Evolutionary conservation across 345 rosid genomes (phyloP).

Genomic region (Rhizophora mangle): DNA sequence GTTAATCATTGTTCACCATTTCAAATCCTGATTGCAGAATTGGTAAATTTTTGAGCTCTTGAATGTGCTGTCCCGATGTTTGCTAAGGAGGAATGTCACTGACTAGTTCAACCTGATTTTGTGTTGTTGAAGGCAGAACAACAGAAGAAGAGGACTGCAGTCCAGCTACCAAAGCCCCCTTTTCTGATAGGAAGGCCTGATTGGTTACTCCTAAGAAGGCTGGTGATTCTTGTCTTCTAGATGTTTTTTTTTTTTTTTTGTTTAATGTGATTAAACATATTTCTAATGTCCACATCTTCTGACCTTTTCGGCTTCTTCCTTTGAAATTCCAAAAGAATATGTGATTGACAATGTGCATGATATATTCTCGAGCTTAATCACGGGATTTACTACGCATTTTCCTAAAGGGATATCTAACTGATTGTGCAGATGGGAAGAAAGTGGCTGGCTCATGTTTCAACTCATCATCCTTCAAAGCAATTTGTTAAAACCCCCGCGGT

Average conservation of each 20-base stretch:
- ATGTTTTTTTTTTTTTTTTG: not conserved
- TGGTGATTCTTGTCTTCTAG: slow-evolving; percentile 35
- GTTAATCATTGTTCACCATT: too few species aligned
- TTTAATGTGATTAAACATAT: too few species aligned
- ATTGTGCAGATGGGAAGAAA: too few species aligned
- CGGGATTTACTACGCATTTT: too few species aligned
- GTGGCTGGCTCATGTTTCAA: slow-evolving; percentile 49
- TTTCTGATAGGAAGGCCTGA: slow-evolving; percentile 62
- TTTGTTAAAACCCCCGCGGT: slow-evolving; percentile 36
- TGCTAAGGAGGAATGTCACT: not conserved
- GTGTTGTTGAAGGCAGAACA: slow-evolving; percentile 37
- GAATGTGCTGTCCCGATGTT: not conserved
- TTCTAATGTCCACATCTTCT: too few species aligned
- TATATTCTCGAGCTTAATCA: not conserved
- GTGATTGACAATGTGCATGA: not conserved
- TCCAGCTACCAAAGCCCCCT: slow-evolving; percentile 38
- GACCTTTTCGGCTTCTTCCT: not conserved
- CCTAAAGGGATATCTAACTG: too few species aligned
- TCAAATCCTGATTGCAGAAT: too few species aligned
- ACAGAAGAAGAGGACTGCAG: slow-evolving; percentile 66
- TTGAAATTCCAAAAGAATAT: not conserved
- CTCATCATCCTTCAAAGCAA: slow-evolving; percentile 71
- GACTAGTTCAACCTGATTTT: not conserved
- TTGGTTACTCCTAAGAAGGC: slow-evolving; percentile 62
- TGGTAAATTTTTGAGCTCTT: too few species aligned